A percentile compares a stretch with the other conserved stretches of the same genome.
Evolutionary conservation across 306 rosid species (phyloP).

Genomic region (Sechiopsis laciniata): DNA sequence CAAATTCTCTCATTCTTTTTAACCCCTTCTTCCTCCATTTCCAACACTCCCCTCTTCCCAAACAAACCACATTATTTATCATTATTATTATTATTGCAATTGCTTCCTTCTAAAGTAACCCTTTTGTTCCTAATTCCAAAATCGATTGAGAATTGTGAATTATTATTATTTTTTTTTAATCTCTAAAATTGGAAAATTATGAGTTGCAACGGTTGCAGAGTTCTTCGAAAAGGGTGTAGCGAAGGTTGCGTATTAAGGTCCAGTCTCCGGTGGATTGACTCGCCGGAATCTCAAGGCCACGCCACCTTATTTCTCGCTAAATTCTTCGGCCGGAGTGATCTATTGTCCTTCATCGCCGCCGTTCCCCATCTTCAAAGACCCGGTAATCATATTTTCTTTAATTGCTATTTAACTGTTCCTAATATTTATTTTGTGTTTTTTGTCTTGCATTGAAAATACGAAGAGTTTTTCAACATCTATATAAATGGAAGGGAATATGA

Average conservation of each 20-base stretch:
- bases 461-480: no score
- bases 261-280: conserved; percentile 50
- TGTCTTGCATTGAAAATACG: no score
- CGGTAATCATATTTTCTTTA: background rate
- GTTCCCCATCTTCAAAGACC: conserved; percentile 45
- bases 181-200: conserved; percentile 19
- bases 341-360: conserved; percentile 55
- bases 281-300: conserved; percentile 52
- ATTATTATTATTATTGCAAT: background rate
- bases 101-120: background rate
- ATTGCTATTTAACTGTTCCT: no score
- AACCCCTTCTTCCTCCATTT: background rate
- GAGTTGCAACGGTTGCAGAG: conserved; percentile 84
- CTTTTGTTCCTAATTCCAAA: no score
- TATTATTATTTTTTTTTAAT: no score
- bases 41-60: background rate
- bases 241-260: conserved; percentile 47
- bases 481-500: no score
- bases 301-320: conserved; percentile 69
- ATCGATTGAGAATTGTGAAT: no score
- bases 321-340: conserved; percentile 72
- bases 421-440: no score
- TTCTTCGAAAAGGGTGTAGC: conserved; percentile 61
- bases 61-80: no score
- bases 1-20: background rate